Conservation (phyloP, 768 basidiomycete species). For the Amanita brunnescens region DNA sequence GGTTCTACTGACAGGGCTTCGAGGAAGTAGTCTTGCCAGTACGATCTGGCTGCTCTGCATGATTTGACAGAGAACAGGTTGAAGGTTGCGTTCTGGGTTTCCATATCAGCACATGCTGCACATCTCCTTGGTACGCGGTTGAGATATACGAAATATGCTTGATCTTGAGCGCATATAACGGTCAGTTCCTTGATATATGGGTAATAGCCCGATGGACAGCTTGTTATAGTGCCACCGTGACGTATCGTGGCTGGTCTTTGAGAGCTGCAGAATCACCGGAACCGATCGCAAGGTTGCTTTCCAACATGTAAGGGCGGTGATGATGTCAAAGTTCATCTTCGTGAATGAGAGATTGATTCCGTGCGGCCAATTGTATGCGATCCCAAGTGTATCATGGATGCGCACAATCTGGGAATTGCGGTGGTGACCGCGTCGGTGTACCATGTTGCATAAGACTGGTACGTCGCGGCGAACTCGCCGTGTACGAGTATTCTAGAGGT, state of each 20-base stretch:
- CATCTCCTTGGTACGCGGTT: not conserved
- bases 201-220: conserved; percentile 7
- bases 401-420: conserved; percentile 3
- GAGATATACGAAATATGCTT: not conserved
- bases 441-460: conserved; percentile 6
- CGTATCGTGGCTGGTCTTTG: conserved; percentile 8
- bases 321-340: conserved; percentile 10
- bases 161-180: conserved; percentile 7
- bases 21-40: conserved; percentile 11
- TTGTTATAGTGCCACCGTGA: not conserved
- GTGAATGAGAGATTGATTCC: conserved; percentile 10
- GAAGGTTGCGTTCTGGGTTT: conserved; percentile 7
- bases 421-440: conserved; percentile 2
- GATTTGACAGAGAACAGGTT: conserved; percentile 9
- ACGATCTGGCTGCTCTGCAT: conserved; percentile 10
- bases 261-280: conserved; percentile 10
- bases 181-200: conserved; percentile 9
- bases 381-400: too few species aligned
- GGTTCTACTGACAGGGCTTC: conserved; percentile 10
- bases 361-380: not conserved
- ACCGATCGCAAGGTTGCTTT: conserved; percentile 10
- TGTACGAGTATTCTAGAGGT: too few species aligned
- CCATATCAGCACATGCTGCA: too few species aligned
- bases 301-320: conserved; percentile 12
- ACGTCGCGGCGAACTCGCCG: too few species aligned